phyloP scores from a whole-genome alignment of 2,329 filamentous ascomycete genomes.

The Beauveria medogensis region DNA sequence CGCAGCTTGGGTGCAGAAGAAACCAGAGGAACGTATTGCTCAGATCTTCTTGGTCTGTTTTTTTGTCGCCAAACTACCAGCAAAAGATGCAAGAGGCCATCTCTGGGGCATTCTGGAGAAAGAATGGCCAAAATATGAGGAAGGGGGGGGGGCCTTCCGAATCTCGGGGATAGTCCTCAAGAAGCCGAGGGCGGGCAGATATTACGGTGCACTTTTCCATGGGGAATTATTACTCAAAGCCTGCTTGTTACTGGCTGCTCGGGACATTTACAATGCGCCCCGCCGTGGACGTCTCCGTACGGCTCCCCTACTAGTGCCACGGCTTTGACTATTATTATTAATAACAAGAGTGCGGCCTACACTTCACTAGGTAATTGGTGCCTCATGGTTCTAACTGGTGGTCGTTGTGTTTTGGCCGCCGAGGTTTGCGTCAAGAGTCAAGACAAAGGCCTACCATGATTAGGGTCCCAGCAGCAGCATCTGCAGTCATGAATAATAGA shows the following conservation, averaged over 20 bases:
- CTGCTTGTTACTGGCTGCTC: not conserved
- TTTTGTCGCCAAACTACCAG: no score
- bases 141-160: not conserved
- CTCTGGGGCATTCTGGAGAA: not conserved
- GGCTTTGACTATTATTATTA: no score
- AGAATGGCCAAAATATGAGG: not conserved
- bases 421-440: no score
- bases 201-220: not conserved
- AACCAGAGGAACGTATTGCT: no score
- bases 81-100: not conserved
- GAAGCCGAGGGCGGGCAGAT: not conserved
- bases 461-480: no score
- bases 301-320: not conserved
- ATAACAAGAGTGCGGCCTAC: no score
- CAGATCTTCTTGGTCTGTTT: no score
- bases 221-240: not conserved
- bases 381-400: no score
- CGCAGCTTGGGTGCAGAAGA: not conserved
- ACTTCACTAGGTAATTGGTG: no score
- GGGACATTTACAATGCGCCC: not conserved
- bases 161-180: not conserved
- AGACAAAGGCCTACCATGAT: no score
- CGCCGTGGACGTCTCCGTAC: not conserved
- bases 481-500: no score
- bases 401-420: no score